Conservation (phyloP, 2,329 filamentous ascomycete genomes). For the Phialocephala subalpina region DNA sequence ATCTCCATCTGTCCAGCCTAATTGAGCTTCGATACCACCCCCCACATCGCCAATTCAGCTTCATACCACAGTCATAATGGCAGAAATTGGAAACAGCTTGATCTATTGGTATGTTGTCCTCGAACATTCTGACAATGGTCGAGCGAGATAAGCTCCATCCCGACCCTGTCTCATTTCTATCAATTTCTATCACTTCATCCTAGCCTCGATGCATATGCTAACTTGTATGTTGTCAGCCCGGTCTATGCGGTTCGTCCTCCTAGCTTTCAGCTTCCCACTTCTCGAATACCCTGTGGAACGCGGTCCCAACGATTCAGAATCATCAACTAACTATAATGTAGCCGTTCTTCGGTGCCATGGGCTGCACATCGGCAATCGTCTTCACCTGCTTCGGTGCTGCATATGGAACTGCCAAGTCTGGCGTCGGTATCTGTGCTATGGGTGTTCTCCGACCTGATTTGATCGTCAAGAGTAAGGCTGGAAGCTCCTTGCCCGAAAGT, state of each 20-base stretch:
- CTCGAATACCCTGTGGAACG: constrained; percentile 19
- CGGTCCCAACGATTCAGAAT: constrained; percentile 30
- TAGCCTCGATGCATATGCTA: constrained; percentile 48
- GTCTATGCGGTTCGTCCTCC: constrained; percentile 93
- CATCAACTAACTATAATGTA: constrained; percentile 46
- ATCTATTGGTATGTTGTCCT: constrained; percentile 70
- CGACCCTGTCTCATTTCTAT: constrained; percentile 11
- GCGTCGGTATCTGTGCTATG: constrained; percentile 98
- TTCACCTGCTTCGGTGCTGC: constrained; percentile 97
- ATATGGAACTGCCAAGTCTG: constrained; percentile 98
- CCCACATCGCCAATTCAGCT: constrained; percentile 28
- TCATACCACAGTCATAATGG: constrained; percentile 66
- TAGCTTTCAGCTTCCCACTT: constrained; percentile 30
- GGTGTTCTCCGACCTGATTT: constrained; percentile 97
- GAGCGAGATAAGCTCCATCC: constrained; percentile 33
- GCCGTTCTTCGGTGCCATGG: constrained; percentile 97
- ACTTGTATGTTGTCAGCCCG: constrained; percentile 69
- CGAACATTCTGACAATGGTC: constrained; percentile 32
- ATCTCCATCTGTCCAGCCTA: constrained; percentile 36
- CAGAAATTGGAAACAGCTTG: constrained; percentile 66
- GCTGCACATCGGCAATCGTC: constrained; percentile 92
- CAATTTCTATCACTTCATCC: constrained; percentile 14
- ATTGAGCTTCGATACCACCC: constrained; percentile 32
- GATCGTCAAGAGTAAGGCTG: constrained; percentile 94
- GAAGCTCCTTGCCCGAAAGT: constrained; percentile 4